phyloP scores from a whole-genome alignment of 1,139 yeast species.

The Arxiozyma bovina region DNA sequence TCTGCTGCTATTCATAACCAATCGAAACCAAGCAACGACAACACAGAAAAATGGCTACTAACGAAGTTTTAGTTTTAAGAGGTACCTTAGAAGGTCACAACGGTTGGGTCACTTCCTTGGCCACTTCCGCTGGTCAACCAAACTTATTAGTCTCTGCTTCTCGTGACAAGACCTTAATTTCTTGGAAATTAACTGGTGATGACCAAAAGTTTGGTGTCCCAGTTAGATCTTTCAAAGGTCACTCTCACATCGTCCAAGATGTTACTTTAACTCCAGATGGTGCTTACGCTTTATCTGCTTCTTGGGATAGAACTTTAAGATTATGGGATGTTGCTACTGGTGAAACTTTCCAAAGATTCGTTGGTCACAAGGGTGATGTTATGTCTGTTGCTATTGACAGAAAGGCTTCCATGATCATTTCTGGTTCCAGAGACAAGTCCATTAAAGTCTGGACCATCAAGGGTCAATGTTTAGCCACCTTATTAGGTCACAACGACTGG shows the following conservation, averaged over 20 bases:
- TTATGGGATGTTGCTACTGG: conserved; percentile 97
- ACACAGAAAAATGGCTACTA: conserved; percentile 37
- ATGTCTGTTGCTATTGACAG: conserved; percentile 94
- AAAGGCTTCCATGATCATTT: conserved; percentile 96
- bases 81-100: conserved; percentile 96
- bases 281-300: conserved; percentile 95
- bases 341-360: conserved; percentile 89
- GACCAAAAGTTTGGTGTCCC: conserved; percentile 97
- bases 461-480: conserved; percentile 96
- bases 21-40: conserved; percentile 2
- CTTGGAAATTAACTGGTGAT: conserved; percentile 98
- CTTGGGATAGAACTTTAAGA: conserved; percentile 99
- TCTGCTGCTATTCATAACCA: neutral
- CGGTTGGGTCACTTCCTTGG: conserved; percentile 97
- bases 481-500: conserved; percentile 97
- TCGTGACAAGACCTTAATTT: conserved; percentile 97
- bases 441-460: conserved; percentile 99
- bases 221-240: conserved; percentile 95
- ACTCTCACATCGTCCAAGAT: conserved; percentile 98
- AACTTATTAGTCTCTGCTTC: conserved; percentile 97
- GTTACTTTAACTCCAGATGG: conserved; percentile 98
- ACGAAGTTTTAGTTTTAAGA: conserved; percentile 97
- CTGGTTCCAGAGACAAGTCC: conserved; percentile 99
- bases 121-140: conserved; percentile 98
- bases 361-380: conserved; percentile 97